phyloP scores from a whole-genome alignment of 371 early-diverging fungal species.

The Mortierella sp. region DNA sequence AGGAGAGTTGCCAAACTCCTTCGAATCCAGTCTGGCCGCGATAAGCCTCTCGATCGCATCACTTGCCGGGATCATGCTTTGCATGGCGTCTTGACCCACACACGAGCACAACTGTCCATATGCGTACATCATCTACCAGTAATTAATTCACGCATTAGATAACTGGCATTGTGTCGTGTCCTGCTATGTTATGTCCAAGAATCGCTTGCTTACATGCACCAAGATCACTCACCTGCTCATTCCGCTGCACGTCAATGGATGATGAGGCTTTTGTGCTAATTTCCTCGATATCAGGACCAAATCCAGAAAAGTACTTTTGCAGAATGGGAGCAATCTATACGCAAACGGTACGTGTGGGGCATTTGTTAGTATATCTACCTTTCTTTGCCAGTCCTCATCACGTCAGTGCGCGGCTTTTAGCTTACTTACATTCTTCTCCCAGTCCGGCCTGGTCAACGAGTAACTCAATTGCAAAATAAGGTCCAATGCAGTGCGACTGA shows the following conservation, averaged over 20 bases:
- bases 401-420: not conserved
- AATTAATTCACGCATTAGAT: not conserved
- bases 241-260: conserved; percentile 43
- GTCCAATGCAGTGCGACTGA: conserved; percentile 70
- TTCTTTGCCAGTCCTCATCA: conserved; percentile 69
- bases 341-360: not conserved
- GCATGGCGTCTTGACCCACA: conserved; percentile 70
- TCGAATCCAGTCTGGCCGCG: conserved; percentile 62
- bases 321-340: conserved; percentile 71
- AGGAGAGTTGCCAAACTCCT: conserved; percentile 56
- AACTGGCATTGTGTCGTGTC: too few relatives aligned
- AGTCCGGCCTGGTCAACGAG: conserved; percentile 64
- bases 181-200: too few relatives aligned
- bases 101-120: conserved; percentile 70
- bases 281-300: conserved; percentile 58
- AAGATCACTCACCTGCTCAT: conserved; percentile 25
- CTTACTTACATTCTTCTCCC: conserved; percentile 69
- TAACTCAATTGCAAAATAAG: conserved; percentile 67
- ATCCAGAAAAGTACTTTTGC: conserved; percentile 77
- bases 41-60: conserved; percentile 71
- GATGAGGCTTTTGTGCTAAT: conserved; percentile 31
- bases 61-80: conserved; percentile 70
- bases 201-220: not conserved
- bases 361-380: conserved; percentile 8
- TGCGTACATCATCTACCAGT: conserved; percentile 70